Percentiles rank a stretch among this genome's conserved stretches.
phyloP scores from a whole-genome alignment of 441 rosid species.

The Gossypium trilobum region DNA sequence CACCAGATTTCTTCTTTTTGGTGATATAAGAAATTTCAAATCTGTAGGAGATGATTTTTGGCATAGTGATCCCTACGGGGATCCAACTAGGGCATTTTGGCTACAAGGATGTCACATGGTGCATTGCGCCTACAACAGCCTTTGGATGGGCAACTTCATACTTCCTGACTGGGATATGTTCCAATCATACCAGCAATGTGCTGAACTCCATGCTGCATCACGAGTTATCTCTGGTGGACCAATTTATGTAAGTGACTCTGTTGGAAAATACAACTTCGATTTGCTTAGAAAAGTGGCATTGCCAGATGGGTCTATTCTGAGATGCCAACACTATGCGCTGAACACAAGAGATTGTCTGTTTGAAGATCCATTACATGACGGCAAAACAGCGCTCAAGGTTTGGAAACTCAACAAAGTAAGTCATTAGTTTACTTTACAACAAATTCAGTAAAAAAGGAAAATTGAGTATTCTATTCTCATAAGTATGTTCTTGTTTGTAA shows the following conservation, averaged over 20 bases:
- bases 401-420: constrained; percentile 74
- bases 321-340: constrained; percentile 54
- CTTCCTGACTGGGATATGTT: constrained; percentile 94
- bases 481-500: too few species aligned
- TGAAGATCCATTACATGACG: constrained; percentile 60
- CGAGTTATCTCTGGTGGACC: constrained; percentile 72
- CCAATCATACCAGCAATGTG: constrained; percentile 75
- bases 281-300: constrained; percentile 48
- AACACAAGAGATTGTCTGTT: constrained; percentile 73
- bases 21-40: not conserved
- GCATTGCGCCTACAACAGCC: constrained; percentile 86
- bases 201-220: constrained; percentile 69
- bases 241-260: constrained; percentile 52
- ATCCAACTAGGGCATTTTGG: constrained; percentile 78
- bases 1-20: too few species aligned
- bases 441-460: too few species aligned
- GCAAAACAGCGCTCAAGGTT: constrained; percentile 70
- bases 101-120: constrained; percentile 91
- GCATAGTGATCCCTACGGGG: constrained; percentile 80
- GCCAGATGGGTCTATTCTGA: constrained; percentile 57
- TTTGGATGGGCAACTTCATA: constrained; percentile 87
- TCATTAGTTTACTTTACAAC: too few species aligned
- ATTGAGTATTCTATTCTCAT: too few species aligned
- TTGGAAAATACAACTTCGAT: constrained; percentile 52
- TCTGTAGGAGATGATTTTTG: constrained; percentile 73